phyloP scores from a whole-genome alignment of 768 basidiomycete species.

The Calocybe cyanea region DNA sequence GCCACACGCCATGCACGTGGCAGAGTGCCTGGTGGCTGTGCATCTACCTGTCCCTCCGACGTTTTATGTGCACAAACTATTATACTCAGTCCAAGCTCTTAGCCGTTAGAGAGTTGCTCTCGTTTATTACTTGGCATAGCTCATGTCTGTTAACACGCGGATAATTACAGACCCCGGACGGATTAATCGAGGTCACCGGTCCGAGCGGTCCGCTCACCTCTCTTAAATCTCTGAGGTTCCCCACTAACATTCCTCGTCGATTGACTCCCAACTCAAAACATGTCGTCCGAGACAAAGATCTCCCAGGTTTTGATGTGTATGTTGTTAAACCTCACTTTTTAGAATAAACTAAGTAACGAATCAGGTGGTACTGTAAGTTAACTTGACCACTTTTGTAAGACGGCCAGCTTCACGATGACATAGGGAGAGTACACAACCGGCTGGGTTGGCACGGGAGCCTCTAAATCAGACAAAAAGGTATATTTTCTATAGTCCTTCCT shows the following conservation, averaged over 20 bases:
- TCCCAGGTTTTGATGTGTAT: slow-evolving; percentile 79
- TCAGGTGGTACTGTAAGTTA: slow-evolving; percentile 36
- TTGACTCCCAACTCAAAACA: slow-evolving; percentile 17
- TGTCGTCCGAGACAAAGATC: slow-evolving; percentile 43
- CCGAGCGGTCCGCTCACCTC: slow-evolving; percentile 14
- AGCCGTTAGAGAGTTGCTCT: no score
- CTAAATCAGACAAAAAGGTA: slow-evolving; percentile 93
- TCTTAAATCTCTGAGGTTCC: slow-evolving; percentile 1
- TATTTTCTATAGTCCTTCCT: slow-evolving; percentile 7
- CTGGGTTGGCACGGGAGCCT: slow-evolving; percentile 89
- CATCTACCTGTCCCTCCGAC: background rate
- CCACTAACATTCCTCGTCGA: background rate
- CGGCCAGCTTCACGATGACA: background rate
- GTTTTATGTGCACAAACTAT: no score
- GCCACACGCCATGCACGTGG: slow-evolving; percentile 15
- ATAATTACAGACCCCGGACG: no score
- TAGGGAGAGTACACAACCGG: slow-evolving; percentile 92
- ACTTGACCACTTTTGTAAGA: background rate
- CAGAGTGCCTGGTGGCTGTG: slow-evolving; percentile 13
- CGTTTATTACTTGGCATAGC: no score
- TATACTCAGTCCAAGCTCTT: no score
- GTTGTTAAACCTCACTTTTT: slow-evolving; percentile 16
- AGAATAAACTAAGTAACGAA: slow-evolving; percentile 8
- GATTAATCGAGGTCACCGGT: background rate
- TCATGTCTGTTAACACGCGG: no score